Evolutionary conservation across 2,329 filamentous ascomycete genomes (phyloP).

Genomic region (Fusarium abutilonis): DNA sequence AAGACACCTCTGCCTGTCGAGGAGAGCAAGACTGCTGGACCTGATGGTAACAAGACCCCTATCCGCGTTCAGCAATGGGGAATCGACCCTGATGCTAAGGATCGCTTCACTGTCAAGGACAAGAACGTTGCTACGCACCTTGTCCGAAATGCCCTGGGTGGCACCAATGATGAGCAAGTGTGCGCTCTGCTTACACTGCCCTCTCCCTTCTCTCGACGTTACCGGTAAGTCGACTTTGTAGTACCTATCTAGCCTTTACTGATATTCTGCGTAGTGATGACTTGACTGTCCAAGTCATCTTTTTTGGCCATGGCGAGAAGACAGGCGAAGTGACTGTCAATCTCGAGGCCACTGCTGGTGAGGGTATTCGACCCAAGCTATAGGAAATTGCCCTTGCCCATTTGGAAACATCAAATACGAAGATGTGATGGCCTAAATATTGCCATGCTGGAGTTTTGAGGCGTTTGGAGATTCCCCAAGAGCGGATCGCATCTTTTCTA

Average conservation of each 20-base stretch:
- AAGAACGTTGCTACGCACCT: constrained; percentile 97
- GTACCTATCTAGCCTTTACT: not conserved
- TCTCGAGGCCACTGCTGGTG: constrained; percentile 78
- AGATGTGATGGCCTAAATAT: not conserved
- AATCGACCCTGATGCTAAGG: constrained; percentile 74
- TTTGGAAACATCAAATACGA: not conserved
- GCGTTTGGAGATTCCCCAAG: constrained; percentile 35
- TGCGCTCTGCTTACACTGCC: constrained; percentile 91
- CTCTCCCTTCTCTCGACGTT: constrained; percentile 88
- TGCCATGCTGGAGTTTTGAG: constrained; percentile 34
- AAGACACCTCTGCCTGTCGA: constrained; percentile 78
- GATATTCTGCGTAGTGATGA: constrained; percentile 73
- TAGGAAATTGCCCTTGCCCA: constrained; percentile 36
- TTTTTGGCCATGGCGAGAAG: constrained; percentile 86
- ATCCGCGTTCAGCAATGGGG: constrained; percentile 94
- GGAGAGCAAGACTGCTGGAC: constrained; percentile 58
- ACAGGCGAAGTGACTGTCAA: constrained; percentile 85
- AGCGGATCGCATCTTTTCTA: constrained; percentile 17
- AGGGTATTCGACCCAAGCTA: constrained; percentile 54
- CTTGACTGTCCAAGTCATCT: constrained; percentile 96
- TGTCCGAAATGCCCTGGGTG: constrained; percentile 92
- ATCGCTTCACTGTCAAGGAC: constrained; percentile 92
- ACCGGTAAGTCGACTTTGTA: constrained; percentile 67
- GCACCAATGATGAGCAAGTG: constrained; percentile 92
- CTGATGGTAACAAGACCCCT: constrained; percentile 82